phyloP scores from a whole-genome alignment of 2,329 filamentous ascomycete genomes.

The Fusarium brachygibbosum region DNA sequence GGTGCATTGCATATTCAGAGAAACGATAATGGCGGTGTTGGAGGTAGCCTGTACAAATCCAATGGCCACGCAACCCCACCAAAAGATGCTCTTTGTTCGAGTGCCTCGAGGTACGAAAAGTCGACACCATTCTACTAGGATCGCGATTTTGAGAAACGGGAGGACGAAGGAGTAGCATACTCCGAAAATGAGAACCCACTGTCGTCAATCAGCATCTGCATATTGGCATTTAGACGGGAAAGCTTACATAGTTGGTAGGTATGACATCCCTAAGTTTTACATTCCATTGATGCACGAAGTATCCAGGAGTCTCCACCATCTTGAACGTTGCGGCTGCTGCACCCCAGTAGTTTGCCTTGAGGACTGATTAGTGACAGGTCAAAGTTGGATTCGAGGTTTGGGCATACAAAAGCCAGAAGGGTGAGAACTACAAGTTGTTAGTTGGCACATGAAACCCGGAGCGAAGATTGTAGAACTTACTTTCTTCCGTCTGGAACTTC shows the following conservation, averaged over 20 bases:
- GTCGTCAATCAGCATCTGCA: background rate
- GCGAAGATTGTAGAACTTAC: background rate
- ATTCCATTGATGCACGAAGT: constrained; percentile 56
- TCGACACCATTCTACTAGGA: constrained; percentile 60
- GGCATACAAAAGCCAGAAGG: constrained; percentile 6
- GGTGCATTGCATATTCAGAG: constrained; percentile 19
- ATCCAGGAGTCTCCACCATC: constrained; percentile 51
- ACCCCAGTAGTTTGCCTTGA: constrained; percentile 37
- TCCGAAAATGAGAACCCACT: constrained; percentile 54
- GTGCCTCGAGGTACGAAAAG: constrained; percentile 51
- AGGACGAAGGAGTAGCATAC: constrained; percentile 55
- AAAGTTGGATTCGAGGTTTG: background rate
- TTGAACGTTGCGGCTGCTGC: constrained; percentile 40
- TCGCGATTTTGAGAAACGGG: constrained; percentile 57
- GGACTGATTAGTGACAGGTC: too few relatives aligned
- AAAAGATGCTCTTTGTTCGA: constrained; percentile 49
- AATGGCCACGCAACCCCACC: constrained; percentile 53
- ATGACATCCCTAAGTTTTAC: constrained; percentile 49
- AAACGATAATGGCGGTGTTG: constrained; percentile 7
- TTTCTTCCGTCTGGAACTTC: constrained; percentile 12
- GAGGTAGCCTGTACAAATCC: constrained; percentile 49
- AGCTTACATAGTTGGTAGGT: constrained; percentile 28
- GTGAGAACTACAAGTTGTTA: background rate
- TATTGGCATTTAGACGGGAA: too few relatives aligned
- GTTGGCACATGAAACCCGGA: too few relatives aligned